These are phyloP conservation scores for Paecilomyces variotii DNA, from an alignment of 2,329 filamentous ascomycete genomes.

Conservation along the genomic window DNA sequence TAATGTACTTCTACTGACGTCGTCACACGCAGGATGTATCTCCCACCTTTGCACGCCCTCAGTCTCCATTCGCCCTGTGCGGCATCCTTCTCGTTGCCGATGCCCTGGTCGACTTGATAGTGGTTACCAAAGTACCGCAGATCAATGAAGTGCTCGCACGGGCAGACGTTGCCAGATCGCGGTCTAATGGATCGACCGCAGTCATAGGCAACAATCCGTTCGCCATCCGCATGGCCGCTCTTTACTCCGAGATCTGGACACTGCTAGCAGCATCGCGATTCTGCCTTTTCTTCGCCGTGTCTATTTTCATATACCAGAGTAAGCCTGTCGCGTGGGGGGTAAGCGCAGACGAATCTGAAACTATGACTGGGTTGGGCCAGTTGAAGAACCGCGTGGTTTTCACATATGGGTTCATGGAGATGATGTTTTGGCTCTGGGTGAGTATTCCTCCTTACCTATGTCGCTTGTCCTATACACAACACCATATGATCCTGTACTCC, in stretches of 20 bases:
- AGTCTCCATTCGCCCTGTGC: slow-evolving; percentile 57
- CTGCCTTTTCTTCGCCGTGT: slow-evolving; percentile 28
- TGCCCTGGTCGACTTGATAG: slow-evolving; percentile 56
- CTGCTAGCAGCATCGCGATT: slow-evolving; percentile 27
- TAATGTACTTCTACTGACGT: slow-evolving; percentile 5
- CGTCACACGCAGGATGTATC: slow-evolving; percentile 38
- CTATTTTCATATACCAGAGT: slow-evolving; percentile 30
- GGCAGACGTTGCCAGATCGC: slow-evolving; percentile 55
- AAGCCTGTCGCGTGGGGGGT: slow-evolving; percentile 18
- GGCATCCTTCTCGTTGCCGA: slow-evolving; percentile 66
- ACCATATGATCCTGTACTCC: background rate
- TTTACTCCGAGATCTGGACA: slow-evolving; percentile 34
- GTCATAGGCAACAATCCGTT: slow-evolving; percentile 16
- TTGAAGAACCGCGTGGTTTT: slow-evolving; percentile 82
- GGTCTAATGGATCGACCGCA: slow-evolving; percentile 12
- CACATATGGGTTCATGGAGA: slow-evolving; percentile 75
- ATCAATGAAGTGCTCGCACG: slow-evolving; percentile 60
- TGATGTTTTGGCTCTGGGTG: slow-evolving; percentile 81
- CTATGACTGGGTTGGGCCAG: slow-evolving; percentile 47
- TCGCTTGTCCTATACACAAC: background rate
- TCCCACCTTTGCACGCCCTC: slow-evolving; percentile 59
- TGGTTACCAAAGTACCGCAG: slow-evolving; percentile 48
- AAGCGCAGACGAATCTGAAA: slow-evolving; percentile 13
- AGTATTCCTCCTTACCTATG: slow-evolving; percentile 11
- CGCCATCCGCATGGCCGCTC: slow-evolving; percentile 16